Conservation (phyloP, 139 green algal genomes). For the Asterochloris erici region DNA sequence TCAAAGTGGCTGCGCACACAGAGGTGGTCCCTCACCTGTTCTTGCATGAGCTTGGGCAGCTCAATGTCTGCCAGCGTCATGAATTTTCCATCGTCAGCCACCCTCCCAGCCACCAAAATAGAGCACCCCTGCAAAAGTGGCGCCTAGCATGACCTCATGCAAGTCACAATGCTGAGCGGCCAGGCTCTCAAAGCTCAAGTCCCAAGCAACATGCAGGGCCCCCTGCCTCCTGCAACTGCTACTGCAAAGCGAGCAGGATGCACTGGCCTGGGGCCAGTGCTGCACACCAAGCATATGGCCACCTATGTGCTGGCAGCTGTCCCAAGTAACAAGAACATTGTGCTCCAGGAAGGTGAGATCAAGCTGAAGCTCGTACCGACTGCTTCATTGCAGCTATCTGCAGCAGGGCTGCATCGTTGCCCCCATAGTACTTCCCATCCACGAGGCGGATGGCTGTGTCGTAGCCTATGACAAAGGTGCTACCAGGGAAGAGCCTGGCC, state of each 20-base stretch:
- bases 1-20: background rate
- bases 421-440: conserved; percentile 72
- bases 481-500: conserved; percentile 58
- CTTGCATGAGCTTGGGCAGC: conserved; percentile 44
- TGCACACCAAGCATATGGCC: no score
- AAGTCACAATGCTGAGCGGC: no score
- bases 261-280: no score
- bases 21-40: conserved; percentile 15
- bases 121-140: conserved; percentile 29
- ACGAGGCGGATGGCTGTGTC: conserved; percentile 79
- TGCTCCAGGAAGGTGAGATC: no score
- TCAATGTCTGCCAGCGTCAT: conserved; percentile 51
- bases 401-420: conserved; percentile 52
- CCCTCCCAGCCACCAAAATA: conserved; percentile 71
- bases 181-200: no score
- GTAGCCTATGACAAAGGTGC: conserved; percentile 74
- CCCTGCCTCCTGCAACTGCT: no score
- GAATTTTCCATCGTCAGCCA: conserved; percentile 45
- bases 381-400: conserved; percentile 5
- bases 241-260: no score
- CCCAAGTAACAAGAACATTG: background rate
- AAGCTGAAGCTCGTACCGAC: background rate
- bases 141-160: no score
- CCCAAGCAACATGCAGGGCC: no score
- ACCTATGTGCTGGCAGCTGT: no score